Evolutionary conservation across 495 filamentous ascomycete genomes (phyloP).

Genomic region (Paragyromitra xinjiangensis): DNA sequence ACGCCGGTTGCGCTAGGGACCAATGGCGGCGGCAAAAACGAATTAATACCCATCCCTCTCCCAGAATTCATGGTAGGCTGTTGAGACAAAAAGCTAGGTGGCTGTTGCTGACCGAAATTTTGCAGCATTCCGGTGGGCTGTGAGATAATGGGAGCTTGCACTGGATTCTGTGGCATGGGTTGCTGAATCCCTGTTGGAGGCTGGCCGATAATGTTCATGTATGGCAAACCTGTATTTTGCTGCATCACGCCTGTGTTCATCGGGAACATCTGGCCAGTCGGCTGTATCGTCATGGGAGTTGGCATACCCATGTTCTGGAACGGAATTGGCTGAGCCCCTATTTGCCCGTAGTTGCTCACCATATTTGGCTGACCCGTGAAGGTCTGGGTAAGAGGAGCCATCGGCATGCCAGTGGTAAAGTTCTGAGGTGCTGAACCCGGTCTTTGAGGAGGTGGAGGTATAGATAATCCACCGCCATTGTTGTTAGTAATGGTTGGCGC

Average conservation of each 20-base stretch:
- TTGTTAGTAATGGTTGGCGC: constrained; percentile 68
- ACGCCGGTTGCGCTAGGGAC: constrained; percentile 62
- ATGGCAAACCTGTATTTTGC: constrained; percentile 68
- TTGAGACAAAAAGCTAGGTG: constrained; percentile 63
- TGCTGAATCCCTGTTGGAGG: constrained; percentile 61
- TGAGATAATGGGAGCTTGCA: constrained; percentile 61
- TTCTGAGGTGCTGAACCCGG: constrained; percentile 91
- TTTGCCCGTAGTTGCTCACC: constrained; percentile 54
- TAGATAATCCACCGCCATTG: constrained; percentile 69
- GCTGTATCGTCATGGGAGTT: constrained; percentile 58
- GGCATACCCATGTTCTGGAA: constrained; percentile 63
- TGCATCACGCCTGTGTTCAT: constrained; percentile 60
- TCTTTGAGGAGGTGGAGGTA: constrained; percentile 82
- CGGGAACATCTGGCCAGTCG: constrained; percentile 61
- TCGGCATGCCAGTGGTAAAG: constrained; percentile 69
- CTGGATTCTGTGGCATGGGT: constrained; percentile 64
- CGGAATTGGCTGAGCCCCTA: constrained; percentile 56
- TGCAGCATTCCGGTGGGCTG: constrained; percentile 61
- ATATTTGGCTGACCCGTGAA: constrained; percentile 81
- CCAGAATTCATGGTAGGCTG: constrained; percentile 43
- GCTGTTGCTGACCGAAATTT: constrained; percentile 65
- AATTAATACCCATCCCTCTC: constrained; percentile 65
- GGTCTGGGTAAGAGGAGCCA: constrained; percentile 82
- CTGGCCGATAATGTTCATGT: constrained; percentile 63
- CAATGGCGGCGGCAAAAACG: constrained; percentile 65